Evolutionary conservation across 2,329 filamentous ascomycete genomes (phyloP), one percentile per base, ranked within the genome.

Genomic region (Aureobasidium musti): DNA sequence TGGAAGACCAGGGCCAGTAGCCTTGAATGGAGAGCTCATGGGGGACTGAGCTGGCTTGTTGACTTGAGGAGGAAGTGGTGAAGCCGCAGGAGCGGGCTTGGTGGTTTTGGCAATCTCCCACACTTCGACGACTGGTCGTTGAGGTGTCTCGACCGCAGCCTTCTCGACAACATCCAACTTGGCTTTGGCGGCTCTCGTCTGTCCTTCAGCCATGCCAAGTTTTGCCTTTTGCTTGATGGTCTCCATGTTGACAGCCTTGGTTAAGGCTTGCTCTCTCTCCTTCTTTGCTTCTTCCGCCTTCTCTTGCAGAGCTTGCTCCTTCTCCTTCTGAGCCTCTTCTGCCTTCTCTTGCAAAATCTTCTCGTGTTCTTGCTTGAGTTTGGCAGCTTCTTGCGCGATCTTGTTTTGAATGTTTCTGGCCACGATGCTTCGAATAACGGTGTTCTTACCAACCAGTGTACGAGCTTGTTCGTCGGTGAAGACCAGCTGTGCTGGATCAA

Each of bases 101-200:
- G 87, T 84, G 63, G 79, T 82, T 78, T 94, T 93, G 0, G 90
- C 92, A 64, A 91, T 80, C 69, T 89, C 87, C 91, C 91, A 97
- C 0, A 97, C 93, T 77, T 97, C 92, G 11, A 82, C 86, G 4
- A 98, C 92, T 0, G 92, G 87, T 74, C 87, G 88, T 72, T 94
- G 84, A 0, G 94, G 94, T 0, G 93, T 97, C 56, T 96, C 90
- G n/a, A 83, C 84, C 0, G 90, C 92, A 14, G 94, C 93, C 54
- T 87, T 90, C 73, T 92, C 86, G 3, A 98, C 90, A 1, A 95
- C 86, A 1, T 86, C 84, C 37, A 96, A 79, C 79, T 95, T 96
- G 5, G 89, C 90, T 60, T 83, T 83, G 0, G 88, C 86, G 10
- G 81, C 75, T 92, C 94, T 69, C 94, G 83, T 70, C 90, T 90